Evolutionary conservation across 73 alveolate species (phyloP).

Genomic region (Tetrahymena thermophila): DNA sequence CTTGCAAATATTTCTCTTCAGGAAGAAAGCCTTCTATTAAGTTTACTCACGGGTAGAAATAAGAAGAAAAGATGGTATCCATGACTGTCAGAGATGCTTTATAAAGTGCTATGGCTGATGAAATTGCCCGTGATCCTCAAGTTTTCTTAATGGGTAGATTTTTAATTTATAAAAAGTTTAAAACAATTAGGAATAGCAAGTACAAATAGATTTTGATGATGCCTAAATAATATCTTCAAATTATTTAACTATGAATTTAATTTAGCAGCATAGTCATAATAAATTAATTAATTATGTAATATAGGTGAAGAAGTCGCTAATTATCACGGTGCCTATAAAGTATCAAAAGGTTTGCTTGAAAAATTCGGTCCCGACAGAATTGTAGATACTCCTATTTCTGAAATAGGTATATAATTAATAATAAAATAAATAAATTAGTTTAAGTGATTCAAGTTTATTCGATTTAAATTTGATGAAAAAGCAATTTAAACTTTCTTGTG

Average conservation of each 20-base stretch:
- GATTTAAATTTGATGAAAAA: too few species aligned
- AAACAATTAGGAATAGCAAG: background rate
- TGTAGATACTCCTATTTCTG: constrained; percentile 86
- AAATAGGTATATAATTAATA: constrained; percentile 3
- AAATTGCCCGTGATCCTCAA: constrained; percentile 71
- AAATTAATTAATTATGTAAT: background rate
- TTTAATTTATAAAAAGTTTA: too few species aligned
- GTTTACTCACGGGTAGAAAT: background rate
- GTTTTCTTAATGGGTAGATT: constrained; percentile 62
- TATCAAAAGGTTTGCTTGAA: constrained; percentile 82
- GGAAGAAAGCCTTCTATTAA: background rate
- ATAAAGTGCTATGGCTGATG: constrained; percentile 46
- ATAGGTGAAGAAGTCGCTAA: constrained; percentile 89
- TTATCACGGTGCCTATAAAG: constrained; percentile 88
- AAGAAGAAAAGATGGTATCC: background rate
- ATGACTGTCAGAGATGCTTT: constrained; percentile 70
- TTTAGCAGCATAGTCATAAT: background rate
- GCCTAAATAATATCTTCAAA: background rate
- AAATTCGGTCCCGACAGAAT: constrained; percentile 66
- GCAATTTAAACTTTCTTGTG: background rate
- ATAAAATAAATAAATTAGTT: too few species aligned
- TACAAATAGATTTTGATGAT: background rate
- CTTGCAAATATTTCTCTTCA: background rate
- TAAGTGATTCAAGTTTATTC: too few species aligned
- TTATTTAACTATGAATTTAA: too few species aligned